These are phyloP conservation scores for Hebeloma cylindrosporum DNA, from an alignment of 768 basidiomycete species.

Conservation along the genomic window DNA sequence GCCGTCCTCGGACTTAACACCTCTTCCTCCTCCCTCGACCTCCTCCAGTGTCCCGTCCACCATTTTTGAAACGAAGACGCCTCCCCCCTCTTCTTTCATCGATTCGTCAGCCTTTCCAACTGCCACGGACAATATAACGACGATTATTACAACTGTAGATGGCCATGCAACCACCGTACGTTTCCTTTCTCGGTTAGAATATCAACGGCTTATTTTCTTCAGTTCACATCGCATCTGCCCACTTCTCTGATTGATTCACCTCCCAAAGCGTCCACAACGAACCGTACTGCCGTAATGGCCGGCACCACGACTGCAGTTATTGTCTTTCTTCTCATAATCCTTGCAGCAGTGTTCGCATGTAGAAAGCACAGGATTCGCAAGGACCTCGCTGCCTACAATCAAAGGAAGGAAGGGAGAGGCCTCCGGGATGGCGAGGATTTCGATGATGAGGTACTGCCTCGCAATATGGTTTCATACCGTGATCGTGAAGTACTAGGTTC, in stretches of 20 bases:
- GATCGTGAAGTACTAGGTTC: slow-evolving; percentile 5
- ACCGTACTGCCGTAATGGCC: slow-evolving; percentile 42
- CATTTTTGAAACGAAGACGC: too few species aligned
- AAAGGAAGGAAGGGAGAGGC: slow-evolving; percentile 24
- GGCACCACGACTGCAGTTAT: slow-evolving; percentile 40
- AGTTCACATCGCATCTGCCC: slow-evolving; percentile 27
- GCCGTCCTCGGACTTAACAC: too few species aligned
- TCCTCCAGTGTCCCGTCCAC: too few species aligned
- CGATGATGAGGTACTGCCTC: slow-evolving; percentile 28
- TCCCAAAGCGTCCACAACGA: slow-evolving; percentile 9
- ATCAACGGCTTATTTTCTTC: neutral
- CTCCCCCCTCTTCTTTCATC: too few species aligned
- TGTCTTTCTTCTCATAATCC: slow-evolving; percentile 33
- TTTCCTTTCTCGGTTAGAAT: neutral
- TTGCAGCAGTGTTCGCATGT: slow-evolving; percentile 37
- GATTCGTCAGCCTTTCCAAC: slow-evolving; percentile 1
- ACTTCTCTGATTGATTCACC: slow-evolving; percentile 29
- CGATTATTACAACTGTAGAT: slow-evolving; percentile 14
- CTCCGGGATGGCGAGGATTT: slow-evolving; percentile 37
- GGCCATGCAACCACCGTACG: slow-evolving; percentile 21
- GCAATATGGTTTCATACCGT: slow-evolving; percentile 6
- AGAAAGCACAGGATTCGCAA: slow-evolving; percentile 37
- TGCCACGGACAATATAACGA: slow-evolving; percentile 15
- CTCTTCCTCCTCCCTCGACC: too few species aligned
- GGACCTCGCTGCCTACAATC: slow-evolving; percentile 25